These are phyloP conservation scores for Viola pubescens DNA, from an alignment of 441 rosid species.

Conservation along the genomic window DNA sequence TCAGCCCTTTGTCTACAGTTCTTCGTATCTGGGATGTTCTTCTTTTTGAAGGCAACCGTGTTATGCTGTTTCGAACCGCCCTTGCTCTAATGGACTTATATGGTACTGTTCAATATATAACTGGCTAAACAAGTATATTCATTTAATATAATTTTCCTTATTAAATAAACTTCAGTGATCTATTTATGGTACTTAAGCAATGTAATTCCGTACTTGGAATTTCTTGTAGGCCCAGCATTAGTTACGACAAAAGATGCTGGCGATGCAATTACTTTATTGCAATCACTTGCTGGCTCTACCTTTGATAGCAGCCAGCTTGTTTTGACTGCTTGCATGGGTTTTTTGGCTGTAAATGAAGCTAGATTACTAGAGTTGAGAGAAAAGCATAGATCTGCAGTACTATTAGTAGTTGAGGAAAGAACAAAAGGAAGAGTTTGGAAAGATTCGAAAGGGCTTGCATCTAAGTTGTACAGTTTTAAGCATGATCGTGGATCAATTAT, in stretches of 20 bases:
- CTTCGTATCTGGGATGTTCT: constrained; percentile 99
- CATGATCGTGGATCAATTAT: constrained; percentile 54
- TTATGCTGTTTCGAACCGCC: constrained; percentile 92
- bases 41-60: constrained; percentile 92
- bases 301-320: constrained; percentile 99
- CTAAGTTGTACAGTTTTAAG: constrained; percentile 86
- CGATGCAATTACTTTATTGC: constrained; percentile 93
- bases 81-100: constrained; percentile 97
- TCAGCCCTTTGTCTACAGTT: constrained; percentile 39
- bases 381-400: constrained; percentile 79
- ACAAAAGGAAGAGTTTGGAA: constrained; percentile 66
- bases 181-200: constrained; percentile 2
- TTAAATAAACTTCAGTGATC: neutral
- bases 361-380: constrained; percentile 70
- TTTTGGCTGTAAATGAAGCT: constrained; percentile 69
- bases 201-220: constrained; percentile 12
- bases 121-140: constrained; percentile 7
- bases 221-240: constrained; percentile 77
- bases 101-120: constrained; percentile 39
- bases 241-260: constrained; percentile 97
- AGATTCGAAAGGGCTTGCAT: constrained; percentile 82
- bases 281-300: constrained; percentile 91
- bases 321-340: constrained; percentile 97
- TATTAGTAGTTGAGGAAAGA: constrained; percentile 75
- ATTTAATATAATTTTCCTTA: constrained; percentile 13